A percentile compares a stretch with the other conserved stretches of the same genome.
Conservation (phyloP, 257 asterid genomes). For the Gentiana macrophylla region DNA sequence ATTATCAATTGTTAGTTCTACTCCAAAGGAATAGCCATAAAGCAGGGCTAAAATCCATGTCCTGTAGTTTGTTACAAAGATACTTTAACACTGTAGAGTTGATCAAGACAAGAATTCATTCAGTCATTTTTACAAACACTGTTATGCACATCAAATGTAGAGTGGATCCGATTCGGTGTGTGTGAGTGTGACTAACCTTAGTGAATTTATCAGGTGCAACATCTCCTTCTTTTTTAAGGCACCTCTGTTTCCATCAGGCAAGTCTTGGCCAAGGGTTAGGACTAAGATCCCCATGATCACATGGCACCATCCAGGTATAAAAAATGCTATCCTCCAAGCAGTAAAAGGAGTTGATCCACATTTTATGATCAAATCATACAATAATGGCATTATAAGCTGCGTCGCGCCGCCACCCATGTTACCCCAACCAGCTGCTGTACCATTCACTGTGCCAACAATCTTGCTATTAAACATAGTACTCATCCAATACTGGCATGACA, state of each 20-base stretch:
- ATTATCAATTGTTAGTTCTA: conserved; percentile 44
- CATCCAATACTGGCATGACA: conserved; percentile 60
- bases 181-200: conserved; percentile 17
- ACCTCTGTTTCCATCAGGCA: conserved; percentile 56
- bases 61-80: conserved; percentile 47
- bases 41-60: conserved; percentile 59
- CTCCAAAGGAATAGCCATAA: conserved; percentile 70
- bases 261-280: conserved; percentile 49
- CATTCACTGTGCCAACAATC: conserved; percentile 47
- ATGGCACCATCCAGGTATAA: conserved; percentile 56
- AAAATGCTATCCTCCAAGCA: conserved; percentile 59
- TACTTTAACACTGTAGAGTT: conserved; percentile 28
- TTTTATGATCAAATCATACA: conserved; percentile 25
- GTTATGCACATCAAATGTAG: too few species aligned
- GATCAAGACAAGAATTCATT: background rate
- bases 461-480: conserved; percentile 44
- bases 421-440: conserved; percentile 65
- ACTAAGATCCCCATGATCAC: conserved; percentile 49
- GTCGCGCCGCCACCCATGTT: conserved; percentile 74
- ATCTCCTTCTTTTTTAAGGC: conserved; percentile 28
- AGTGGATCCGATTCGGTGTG: too few species aligned
- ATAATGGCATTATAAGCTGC: conserved; percentile 52
- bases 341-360: conserved; percentile 39
- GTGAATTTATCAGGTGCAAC: conserved; percentile 34
- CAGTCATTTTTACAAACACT: too few species aligned